Evolutionary conservation across 805 yeast genomes (phyloP).

Genomic region (Komagataella mondaviorum): DNA sequence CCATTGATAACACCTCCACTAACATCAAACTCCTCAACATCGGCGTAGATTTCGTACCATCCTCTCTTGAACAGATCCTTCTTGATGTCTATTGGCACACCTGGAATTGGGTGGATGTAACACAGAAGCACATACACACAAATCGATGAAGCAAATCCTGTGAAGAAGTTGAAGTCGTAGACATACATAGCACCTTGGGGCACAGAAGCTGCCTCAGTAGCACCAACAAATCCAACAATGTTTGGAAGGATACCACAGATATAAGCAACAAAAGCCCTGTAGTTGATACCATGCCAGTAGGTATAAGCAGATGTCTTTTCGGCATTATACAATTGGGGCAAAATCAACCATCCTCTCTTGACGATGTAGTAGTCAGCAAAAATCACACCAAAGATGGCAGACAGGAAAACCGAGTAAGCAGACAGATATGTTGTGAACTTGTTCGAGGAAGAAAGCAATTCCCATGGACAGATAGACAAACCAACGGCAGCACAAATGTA

Average conservation of each 20-base stretch:
- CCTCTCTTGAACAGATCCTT: constrained; percentile 30
- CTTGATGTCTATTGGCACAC: constrained; percentile 20
- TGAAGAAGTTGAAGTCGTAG: constrained; percentile 62
- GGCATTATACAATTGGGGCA: constrained; percentile 51
- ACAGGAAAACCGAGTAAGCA: constrained; percentile 73
- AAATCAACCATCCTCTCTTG: constrained; percentile 55
- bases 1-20: not conserved
- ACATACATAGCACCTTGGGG: constrained; percentile 69
- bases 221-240: constrained; percentile 80
- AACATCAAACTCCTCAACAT: constrained; percentile 48
- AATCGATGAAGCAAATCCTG: constrained; percentile 56
- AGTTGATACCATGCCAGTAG: constrained; percentile 58
- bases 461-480: constrained; percentile 73
- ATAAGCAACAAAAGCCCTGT: constrained; percentile 79
- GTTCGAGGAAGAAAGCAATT: constrained; percentile 52
- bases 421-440: constrained; percentile 69
- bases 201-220: constrained; percentile 53
- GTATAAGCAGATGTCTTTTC: constrained; percentile 33
- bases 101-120: constrained; percentile 33
- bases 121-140: constrained; percentile 39
- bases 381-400: constrained; percentile 72
- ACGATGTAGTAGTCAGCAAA: constrained; percentile 57
- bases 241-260: constrained; percentile 72
- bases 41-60: constrained; percentile 51
- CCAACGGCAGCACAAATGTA: constrained; percentile 64